Conservation (phyloP, 1,139 yeast genomes). For the Hanseniaspora sp. region DNA sequence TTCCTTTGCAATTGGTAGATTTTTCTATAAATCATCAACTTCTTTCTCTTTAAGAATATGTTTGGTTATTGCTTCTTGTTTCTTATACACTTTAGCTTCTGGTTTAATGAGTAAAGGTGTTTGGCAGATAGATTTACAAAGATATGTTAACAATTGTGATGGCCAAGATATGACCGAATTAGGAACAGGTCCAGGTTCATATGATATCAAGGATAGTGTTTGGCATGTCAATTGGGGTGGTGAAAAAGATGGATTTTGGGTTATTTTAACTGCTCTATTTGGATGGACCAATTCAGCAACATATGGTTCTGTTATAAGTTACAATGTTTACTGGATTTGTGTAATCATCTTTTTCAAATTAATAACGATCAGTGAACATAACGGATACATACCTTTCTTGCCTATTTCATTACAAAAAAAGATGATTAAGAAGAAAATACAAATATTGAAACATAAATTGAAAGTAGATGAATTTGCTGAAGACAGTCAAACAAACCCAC, state of each 20-base stretch:
- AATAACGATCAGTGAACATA: conserved; percentile 49
- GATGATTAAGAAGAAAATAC: conserved; percentile 41
- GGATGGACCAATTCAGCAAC: conserved; percentile 98
- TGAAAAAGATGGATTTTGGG: conserved; percentile 83
- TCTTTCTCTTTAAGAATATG: conserved; percentile 68
- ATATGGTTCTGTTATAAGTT: conserved; percentile 76
- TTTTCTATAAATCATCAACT: conserved; percentile 69
- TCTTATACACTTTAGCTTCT: conserved; percentile 76
- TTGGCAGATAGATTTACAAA: conserved; percentile 76
- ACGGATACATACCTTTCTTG: conserved; percentile 48
- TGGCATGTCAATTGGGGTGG: conserved; percentile 98
- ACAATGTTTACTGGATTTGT: conserved; percentile 62
- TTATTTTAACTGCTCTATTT: conserved; percentile 76
- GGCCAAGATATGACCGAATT: conserved; percentile 84
- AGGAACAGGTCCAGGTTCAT: conserved; percentile 91
- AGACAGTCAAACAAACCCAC: conserved; percentile 4
- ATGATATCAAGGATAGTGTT: conserved; percentile 63
- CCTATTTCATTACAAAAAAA: conserved; percentile 53
- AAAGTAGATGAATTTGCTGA: not conserved
- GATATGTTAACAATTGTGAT: conserved; percentile 51
- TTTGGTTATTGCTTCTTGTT: conserved; percentile 70
- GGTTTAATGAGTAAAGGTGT: conserved; percentile 83
- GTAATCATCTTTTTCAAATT: conserved; percentile 45
- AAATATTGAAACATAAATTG: conserved; percentile 22
- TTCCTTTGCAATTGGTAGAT: conserved; percentile 56